Conservation (phyloP, 345 rosid species). For the Heritiera littoralis region DNA sequence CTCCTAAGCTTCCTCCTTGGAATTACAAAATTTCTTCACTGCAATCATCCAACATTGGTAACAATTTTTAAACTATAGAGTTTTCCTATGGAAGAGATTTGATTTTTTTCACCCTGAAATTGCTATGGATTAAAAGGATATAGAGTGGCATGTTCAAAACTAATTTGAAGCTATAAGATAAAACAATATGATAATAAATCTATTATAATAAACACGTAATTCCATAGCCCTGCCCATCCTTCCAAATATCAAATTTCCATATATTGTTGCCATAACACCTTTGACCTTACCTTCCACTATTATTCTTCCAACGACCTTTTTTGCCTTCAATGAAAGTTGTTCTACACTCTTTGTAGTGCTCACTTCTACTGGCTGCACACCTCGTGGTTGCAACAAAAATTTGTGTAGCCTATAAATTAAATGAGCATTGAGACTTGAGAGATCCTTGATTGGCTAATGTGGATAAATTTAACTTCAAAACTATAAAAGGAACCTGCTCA, state of each 20-base stretch:
- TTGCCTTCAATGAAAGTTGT: conserved; percentile 50
- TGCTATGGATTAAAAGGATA: neutral
- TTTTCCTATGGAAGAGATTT: too few relatives aligned
- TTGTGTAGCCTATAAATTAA: conserved; percentile 60
- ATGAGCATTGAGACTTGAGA: neutral
- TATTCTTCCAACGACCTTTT: conserved; percentile 72
- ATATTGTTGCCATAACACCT: neutral
- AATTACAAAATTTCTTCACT: too few relatives aligned
- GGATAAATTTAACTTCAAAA: conserved; percentile 9
- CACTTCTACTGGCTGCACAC: conserved; percentile 51
- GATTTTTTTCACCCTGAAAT: too few relatives aligned
- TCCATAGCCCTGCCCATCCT: too few relatives aligned
- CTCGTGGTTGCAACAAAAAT: conserved; percentile 84
- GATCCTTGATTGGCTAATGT: neutral
- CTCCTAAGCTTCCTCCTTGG: too few relatives aligned
- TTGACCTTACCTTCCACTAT: conserved; percentile 76
- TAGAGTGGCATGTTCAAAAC: neutral
- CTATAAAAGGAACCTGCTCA: conserved; percentile 56
- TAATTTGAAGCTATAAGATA: neutral
- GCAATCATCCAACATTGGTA: too few relatives aligned
- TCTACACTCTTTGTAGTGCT: conserved; percentile 42
- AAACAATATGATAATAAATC: too few relatives aligned
- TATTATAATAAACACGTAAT: too few relatives aligned
- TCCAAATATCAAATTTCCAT: neutral
- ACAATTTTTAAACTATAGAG: too few relatives aligned